Conservation (phyloP, 176 grass and related monocot genomes). For the Lolium perenne region DNA sequence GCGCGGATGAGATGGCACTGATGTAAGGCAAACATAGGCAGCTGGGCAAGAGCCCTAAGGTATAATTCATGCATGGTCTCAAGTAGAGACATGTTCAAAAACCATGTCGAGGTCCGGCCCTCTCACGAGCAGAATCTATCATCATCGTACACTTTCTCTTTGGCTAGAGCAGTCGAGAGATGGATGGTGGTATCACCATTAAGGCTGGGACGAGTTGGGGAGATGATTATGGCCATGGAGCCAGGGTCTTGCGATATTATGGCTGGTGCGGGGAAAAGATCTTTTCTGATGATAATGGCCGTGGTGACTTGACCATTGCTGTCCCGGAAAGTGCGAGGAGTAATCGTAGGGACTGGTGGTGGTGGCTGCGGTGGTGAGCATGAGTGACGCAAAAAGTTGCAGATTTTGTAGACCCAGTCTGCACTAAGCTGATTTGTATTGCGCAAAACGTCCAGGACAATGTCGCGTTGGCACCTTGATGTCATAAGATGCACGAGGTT, state of each 20-base stretch:
- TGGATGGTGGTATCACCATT: background rate
- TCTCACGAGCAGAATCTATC: too few species aligned
- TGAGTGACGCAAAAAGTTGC: background rate
- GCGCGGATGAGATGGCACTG: background rate
- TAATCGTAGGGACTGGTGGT: background rate
- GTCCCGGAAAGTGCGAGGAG: background rate
- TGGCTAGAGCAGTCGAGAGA: conserved; percentile 3
- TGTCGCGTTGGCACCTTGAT: background rate
- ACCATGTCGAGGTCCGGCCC: background rate
- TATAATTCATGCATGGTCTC: background rate
- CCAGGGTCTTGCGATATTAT: too few species aligned
- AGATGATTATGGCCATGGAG: background rate
- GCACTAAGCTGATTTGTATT: background rate
- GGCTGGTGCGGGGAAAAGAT: too few species aligned
- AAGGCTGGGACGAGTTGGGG: background rate
- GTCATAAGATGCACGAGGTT: background rate
- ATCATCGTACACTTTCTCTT: background rate
- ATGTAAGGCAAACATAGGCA: background rate
- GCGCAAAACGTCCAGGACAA: background rate
- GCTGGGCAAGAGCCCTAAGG: background rate
- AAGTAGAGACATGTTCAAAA: background rate
- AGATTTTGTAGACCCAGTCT: background rate
- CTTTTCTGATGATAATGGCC: too few species aligned
- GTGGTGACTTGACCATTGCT: background rate
- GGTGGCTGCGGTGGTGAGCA: background rate